A percentile compares a stretch with the other conserved stretches of the same genome.
These are phyloP conservation scores for Nymphaea colorata DNA, from an alignment of 164 flowering plant genomes.

Conservation along the genomic window DNA sequence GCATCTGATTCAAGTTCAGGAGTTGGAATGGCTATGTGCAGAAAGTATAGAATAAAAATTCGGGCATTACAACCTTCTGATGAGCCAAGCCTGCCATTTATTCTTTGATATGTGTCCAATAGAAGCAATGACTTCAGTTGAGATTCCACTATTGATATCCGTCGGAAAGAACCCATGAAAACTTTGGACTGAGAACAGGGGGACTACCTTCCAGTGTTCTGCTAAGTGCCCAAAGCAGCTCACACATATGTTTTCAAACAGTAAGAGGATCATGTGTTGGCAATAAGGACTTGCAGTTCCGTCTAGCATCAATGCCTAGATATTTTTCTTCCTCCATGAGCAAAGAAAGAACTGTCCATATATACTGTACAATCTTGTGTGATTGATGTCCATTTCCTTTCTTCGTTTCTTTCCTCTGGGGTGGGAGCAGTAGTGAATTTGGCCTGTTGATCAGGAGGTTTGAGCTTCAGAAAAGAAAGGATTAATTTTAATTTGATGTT, in stretches of 20 bases:
- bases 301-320: too few relatives aligned
- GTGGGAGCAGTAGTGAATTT: too few relatives aligned
- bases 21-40: constrained; percentile 14
- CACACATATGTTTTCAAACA: not conserved
- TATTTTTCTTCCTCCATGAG: too few relatives aligned
- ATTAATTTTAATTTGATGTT: too few relatives aligned
- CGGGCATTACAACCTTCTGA: constrained; percentile 61
- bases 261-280: not conserved
- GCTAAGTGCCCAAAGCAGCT: not conserved
- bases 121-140: not conserved
- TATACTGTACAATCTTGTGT: too few relatives aligned
- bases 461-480: too few relatives aligned
- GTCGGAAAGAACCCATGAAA: not conserved
- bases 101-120: constrained; percentile 14
- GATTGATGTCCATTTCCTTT: too few relatives aligned
- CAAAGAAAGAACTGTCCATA: too few relatives aligned
- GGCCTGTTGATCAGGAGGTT: too few relatives aligned
- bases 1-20: constrained; percentile 29
- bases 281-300: too few relatives aligned
- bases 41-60: constrained; percentile 49
- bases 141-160: not conserved
- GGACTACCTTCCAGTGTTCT: not conserved
- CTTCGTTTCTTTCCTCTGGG: too few relatives aligned
- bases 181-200: not conserved
- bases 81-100: constrained; percentile 29